phyloP scores from a whole-genome alignment of 768 basidiomycete species.

The Psilocybe cyanescens region DNA sequence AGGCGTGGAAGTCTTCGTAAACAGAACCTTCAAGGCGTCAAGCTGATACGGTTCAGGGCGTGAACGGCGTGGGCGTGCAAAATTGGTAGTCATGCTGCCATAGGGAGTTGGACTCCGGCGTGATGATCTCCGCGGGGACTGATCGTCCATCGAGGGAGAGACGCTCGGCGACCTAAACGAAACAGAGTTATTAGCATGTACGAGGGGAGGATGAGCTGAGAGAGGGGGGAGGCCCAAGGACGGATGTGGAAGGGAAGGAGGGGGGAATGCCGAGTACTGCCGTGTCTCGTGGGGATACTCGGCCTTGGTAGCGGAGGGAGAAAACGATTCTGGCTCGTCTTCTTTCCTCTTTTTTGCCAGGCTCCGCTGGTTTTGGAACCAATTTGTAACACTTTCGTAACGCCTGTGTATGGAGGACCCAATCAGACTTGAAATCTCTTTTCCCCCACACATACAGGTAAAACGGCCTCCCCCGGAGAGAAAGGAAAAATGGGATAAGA shows the following conservation, averaged over 20 bases:
- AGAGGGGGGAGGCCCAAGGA: conserved; percentile 44
- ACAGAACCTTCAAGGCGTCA: conserved; percentile 72
- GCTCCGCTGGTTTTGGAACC: conserved; percentile 88
- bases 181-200: conserved; percentile 31
- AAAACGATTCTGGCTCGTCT: conserved; percentile 43
- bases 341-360: conserved; percentile 73
- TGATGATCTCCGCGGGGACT: conserved; percentile 40
- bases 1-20: conserved; percentile 69
- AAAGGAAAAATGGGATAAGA: conserved; percentile 23
- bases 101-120: conserved; percentile 51
- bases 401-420: conserved; percentile 51
- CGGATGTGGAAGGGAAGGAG: conserved; percentile 47
- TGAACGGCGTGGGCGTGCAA: conserved; percentile 66
- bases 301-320: conserved; percentile 25
- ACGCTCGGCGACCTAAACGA: conserved; percentile 40
- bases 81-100: conserved; percentile 37
- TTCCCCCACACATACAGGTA: conserved; percentile 18
- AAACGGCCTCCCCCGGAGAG: conserved; percentile 3
- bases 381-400: conserved; percentile 80
- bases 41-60: conserved; percentile 83
- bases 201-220: conserved; percentile 36
- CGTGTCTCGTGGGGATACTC: conserved; percentile 39
- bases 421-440: conserved; percentile 27
- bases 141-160: conserved; percentile 43
- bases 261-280: conserved; percentile 50